Evolutionary conservation across 2,329 filamentous ascomycete genomes (phyloP), one percentile per base, ranked within the genome.

Genomic region (Endoconidiophora laricicola): DNA sequence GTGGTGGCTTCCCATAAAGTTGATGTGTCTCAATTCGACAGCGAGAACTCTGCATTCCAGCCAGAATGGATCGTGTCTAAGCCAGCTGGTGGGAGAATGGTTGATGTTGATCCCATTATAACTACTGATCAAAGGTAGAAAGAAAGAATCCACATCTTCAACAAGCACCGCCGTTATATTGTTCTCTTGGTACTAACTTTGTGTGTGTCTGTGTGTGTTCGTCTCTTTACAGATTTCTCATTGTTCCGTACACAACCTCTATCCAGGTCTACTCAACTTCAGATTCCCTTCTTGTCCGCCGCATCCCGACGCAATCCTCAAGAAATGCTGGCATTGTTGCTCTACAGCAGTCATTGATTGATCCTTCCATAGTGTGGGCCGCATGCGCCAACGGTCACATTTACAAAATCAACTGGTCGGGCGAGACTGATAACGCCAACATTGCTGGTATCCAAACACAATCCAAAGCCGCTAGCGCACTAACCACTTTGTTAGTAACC

Each of bases 221-320:
- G n/a, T 33, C 29, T 33, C 9, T 33, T 20, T 37, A 37, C 20
- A 86, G 85, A 60, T 74, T 81, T 63, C 62, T 95, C 38, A 79
- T 95, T 52, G 63, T 94, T 50, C 76, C 81, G 29, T 85, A 86
- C 59, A 75, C 79, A 54, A 80, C 76, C 24, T 81, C 81, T 7
- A 70, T 95, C 49, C 83, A 87, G 61, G 73, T 94, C 23, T 94
- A 91, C 64, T 83, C 84, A 1, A 77, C 85, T 26, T 70, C 76
- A 55, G 87, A 86, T 49, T 96, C 91, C 1, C 74, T 93, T 46
- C 75, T 93, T 20, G 70, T 86, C 43, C 79, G 86, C 56, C 77
- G 79, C 50, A 80, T 95, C 45, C 67, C 74, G 10, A 67, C 81
- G 56, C 54, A 51, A 40, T 51, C 62, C 40, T 60, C 61, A 49